Base-by-base conservation (phyloP, 1,284 basidiomycete genomes). In the Flammula alnicola region DNA sequence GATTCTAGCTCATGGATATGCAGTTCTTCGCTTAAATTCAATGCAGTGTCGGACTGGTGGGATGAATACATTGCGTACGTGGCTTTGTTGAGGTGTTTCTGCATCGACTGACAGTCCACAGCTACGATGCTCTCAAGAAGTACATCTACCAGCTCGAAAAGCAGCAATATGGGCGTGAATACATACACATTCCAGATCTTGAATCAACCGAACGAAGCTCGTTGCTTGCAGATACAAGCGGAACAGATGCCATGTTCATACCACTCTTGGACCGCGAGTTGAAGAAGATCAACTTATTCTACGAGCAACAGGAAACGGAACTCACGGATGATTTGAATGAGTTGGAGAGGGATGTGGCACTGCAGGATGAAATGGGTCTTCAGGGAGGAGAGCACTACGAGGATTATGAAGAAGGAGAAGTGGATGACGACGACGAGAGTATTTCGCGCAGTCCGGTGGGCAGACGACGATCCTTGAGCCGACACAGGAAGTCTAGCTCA, bases 41-140 rank as follows among this genome's bases (percentile, higher is more conserved):
- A 98, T 63, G 89, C 92, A 17, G 91, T 95, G 32, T 80, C 93
- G 1, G 95, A 98, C 56, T 98, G 95, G 95, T 90, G 89, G 81
- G 90, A 94, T 61, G 85, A 95, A 57, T 98, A 98, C 66, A 88
- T 98, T 54, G 81, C 85, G 83, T 92, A 62, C 57, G 87, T 77
- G 14, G n/a, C 52, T 31, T 31, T 46, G 23, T 35, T 23, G 25
- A 25, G 32, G 35, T 19, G 3, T 16, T 51, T 36, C n/a, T 30
- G 29, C 30, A 12, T 14, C 14, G 17, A 27, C 32, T 49, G 36
- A 41, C 38, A 16, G 23, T n/a, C 32, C 32, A 43, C 26, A 72
- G 92, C 37, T 95, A 95, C 64, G 92, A 93, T 62, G 75, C 84
- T 0, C 77, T 97, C 60, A 97, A 96, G 74, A 93, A 93, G 64